Evolutionary conservation across 208 protist genomes (phyloP), one percentile per base, ranked within the genome.

Genomic region (Borovskyia barvae): DNA sequence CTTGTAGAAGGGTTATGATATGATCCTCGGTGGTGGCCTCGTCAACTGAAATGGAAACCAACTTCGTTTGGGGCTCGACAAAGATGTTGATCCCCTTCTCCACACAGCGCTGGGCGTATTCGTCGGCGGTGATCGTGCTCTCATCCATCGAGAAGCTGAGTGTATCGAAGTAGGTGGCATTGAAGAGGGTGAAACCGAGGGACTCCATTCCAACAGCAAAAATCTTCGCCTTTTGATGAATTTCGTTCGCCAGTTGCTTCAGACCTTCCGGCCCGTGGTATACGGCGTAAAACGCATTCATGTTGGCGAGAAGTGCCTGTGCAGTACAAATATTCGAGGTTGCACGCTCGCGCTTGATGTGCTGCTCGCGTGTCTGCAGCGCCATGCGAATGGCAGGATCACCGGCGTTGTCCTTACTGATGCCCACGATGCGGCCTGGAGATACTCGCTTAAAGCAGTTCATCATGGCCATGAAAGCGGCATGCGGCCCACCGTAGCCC

Each of bases 251-350:
- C 58, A 99, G 97, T 37, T 89, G 70, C 53, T 80, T 94, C 4
- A 99, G 67, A 24, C 97, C 97, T 20, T 97, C 72, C 26, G 97
- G 93, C 15, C 98, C 98, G 69, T 99, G 98, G 79, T 99, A 99
- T 40, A 99, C 80, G 17, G 75, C 94, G 82, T 99, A 99, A 66
- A 99, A 97, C 53, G 92, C 97, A 49, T 90, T 83, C 48, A 98
- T 95, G 72, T 98, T 99, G 9, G 98, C 98, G 4, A 99, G 75
- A 17, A 99, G 82, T 3, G 97, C 97, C 83, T 98, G 96, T 30
- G 97, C 94, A 3, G 98, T 99, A 76, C 97, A 99, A 63, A 99
- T 99, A 80, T 99, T 99, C 28, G 85, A 94, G 15, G 91, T 97
- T 7, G 93, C 94, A 32, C 92, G 87, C 62, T 98, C 97, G 19